These are phyloP conservation scores for Mycena leptocephala DNA, from an alignment of 768 basidiomycete species.

Conservation along the genomic window DNA sequence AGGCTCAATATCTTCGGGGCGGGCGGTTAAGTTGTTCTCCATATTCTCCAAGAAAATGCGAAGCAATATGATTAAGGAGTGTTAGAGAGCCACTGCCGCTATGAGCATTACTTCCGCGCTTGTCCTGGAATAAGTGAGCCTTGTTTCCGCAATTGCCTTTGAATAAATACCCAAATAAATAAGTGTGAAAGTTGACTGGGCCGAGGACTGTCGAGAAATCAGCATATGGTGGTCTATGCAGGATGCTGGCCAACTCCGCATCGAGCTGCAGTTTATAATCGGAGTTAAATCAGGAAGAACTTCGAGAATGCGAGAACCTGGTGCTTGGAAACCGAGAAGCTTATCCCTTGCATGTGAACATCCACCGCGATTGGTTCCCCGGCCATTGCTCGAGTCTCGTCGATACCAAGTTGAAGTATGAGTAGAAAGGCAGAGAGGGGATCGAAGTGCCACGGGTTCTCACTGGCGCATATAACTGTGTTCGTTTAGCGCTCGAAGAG, in stretches of 20 bases:
- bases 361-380: background rate
- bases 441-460: background rate
- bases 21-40: conserved; percentile 39
- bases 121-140: conserved; percentile 63
- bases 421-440: background rate
- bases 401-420: background rate
- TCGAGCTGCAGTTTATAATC: conserved; percentile 18
- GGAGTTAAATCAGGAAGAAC: background rate
- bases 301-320: conserved; percentile 42
- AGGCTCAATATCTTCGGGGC: conserved; percentile 45
- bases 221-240: conserved; percentile 63
- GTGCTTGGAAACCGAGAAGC: conserved; percentile 44
- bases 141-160: no score
- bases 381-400: conserved; percentile 2
- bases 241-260: conserved; percentile 56
- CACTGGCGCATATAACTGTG: background rate
- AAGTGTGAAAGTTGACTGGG: conserved; percentile 70
- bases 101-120: conserved; percentile 47
- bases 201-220: conserved; percentile 33
- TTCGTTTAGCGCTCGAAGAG: conserved; percentile 6
- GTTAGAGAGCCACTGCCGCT: conserved; percentile 64
- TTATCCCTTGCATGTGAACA: conserved; percentile 50
- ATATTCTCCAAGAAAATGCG: conserved; percentile 60
- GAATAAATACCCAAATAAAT: no score
- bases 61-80: conserved; percentile 61